Evolutionary conservation across 73 alveolate species (phyloP), one percentile per base, ranked within the genome.

Genomic region (Blepharisma stoltei): DNA sequence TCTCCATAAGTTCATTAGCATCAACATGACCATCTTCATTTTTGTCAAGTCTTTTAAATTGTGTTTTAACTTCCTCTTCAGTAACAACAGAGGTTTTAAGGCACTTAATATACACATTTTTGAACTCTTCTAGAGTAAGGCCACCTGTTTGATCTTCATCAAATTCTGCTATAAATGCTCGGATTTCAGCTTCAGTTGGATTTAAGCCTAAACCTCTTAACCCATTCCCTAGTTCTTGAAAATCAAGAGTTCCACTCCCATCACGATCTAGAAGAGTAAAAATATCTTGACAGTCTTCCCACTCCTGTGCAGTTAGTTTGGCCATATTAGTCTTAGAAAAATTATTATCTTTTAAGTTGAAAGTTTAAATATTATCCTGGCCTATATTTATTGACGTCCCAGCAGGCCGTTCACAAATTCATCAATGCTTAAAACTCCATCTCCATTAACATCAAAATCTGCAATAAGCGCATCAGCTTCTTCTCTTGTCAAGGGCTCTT

Each of bases 171-270:
- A 78, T 60, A 27, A 83, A 66, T 23, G 38, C 86, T 44, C 78
- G 83, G 14, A 78, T 23, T 49, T 83, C 86, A 7, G 76, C 78
- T 20, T 45, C 73, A 65, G 83, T 75, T 8, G 82, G 85, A 20
- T 82, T 79, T 27, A 76, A n/a, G 8, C 90, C 90, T 9, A 83
- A 45, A 46, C 82, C 83, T 73, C 82, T 83, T 18, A 84, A 46
- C 1, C 70, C 86, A 45, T 66, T 49, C 9, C 65, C 23, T 6
- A 83, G 77, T 41, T 83, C 90, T 7, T 78, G 27, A 18, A 65
- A 21, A 20, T 83, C 90, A 66, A 83, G 66, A 37, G 66, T 54
- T 9, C 90, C 90, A 32, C 41, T 32, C 41, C 41, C 41, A 32
- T 32, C 41, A 32, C 41, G 41, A 32, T 32, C 41, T 32, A 32